Percentiles rank a stretch among this genome's conserved stretches.
Conservation (phyloP, 2,329 filamentous ascomycete genomes). For the Akanthomyces lecanii region DNA sequence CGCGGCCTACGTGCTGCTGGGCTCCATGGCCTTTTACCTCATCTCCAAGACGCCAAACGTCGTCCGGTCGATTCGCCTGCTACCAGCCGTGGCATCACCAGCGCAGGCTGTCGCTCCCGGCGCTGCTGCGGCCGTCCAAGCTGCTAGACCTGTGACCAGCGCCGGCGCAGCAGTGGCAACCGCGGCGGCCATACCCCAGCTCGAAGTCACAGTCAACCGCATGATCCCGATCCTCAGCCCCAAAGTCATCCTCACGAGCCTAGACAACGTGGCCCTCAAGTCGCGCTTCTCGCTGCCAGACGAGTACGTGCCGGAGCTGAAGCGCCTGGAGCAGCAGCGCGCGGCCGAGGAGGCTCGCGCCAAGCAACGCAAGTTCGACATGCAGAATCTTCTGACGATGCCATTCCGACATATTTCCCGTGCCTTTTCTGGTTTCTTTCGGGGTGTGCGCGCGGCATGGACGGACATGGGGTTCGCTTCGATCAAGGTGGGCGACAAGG, state of each 20-base stretch:
- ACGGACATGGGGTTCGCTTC: constrained; percentile 54
- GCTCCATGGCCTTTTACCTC: constrained; percentile 56
- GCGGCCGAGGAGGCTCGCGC: constrained; percentile 36
- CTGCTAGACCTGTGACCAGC: constrained; percentile 14
- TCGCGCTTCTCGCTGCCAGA: constrained; percentile 37
- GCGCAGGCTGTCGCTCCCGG: not conserved
- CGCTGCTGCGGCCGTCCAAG: constrained; percentile 19
- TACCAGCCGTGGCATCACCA: constrained; percentile 34
- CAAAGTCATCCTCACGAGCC: constrained; percentile 37
- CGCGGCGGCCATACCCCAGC: constrained; percentile 33
- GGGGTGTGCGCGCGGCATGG: constrained; percentile 46
- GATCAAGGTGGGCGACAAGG: constrained; percentile 42
- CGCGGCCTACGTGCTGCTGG: constrained; percentile 56
- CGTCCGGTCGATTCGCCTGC: constrained; percentile 53
- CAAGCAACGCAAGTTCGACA: constrained; percentile 46
- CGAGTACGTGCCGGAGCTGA: constrained; percentile 34
- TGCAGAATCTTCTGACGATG: constrained; percentile 52
- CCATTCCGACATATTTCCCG: constrained; percentile 50
- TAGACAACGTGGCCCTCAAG: constrained; percentile 33
- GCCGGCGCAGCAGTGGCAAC: constrained; percentile 19
- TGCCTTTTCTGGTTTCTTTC: constrained; percentile 39
- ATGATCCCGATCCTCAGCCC: constrained; percentile 45
- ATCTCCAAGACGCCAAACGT: constrained; percentile 54
- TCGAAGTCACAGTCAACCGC: constrained; percentile 51
- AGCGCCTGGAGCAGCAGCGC: constrained; percentile 27